Conservation (phyloP, 805 yeast genomes). For the Candida pseudofarinosa region DNA sequence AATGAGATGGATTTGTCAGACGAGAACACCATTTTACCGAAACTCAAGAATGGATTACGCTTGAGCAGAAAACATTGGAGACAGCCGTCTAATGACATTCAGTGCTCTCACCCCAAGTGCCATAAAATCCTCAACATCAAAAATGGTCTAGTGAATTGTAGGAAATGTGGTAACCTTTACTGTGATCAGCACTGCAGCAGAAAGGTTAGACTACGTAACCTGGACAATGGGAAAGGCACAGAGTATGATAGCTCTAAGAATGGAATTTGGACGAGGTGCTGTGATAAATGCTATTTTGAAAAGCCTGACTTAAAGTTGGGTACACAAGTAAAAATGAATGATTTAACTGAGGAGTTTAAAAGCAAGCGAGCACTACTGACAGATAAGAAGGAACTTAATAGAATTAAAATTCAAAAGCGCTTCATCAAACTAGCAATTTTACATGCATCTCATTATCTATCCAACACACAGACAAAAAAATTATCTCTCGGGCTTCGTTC, state of each 20-base stretch:
- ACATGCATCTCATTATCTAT: conserved; percentile 1
- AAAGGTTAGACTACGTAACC: conserved; percentile 48
- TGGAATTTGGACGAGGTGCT: conserved; percentile 72
- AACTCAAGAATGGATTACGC: not conserved
- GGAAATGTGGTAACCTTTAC: conserved; percentile 69
- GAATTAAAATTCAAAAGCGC: conserved; percentile 59
- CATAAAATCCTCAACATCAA: conserved; percentile 41
- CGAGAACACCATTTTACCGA: not conserved
- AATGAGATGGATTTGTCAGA: not conserved
- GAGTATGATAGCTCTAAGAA: conserved; percentile 20
- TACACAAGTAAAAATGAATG: conserved; percentile 26
- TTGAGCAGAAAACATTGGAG: conserved; percentile 58
- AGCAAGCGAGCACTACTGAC: conserved; percentile 36
- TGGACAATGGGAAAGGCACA: conserved; percentile 42
- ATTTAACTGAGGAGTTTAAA: conserved; percentile 43
- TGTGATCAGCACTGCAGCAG: conserved; percentile 63
- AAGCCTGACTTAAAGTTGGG: conserved; percentile 56
- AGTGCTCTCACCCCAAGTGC: conserved; percentile 43
- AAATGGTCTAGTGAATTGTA: conserved; percentile 63
- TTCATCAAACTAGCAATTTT: conserved; percentile 43
- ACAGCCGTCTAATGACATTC: conserved; percentile 33
- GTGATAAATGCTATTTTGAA: conserved; percentile 53
- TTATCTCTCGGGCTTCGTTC: conserved; percentile 5
- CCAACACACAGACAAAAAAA: not conserved
- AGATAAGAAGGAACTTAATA: conserved; percentile 49